phyloP scores from a whole-genome alignment of 2,329 filamentous ascomycete genomes.

The Didymella segeticola region DNA sequence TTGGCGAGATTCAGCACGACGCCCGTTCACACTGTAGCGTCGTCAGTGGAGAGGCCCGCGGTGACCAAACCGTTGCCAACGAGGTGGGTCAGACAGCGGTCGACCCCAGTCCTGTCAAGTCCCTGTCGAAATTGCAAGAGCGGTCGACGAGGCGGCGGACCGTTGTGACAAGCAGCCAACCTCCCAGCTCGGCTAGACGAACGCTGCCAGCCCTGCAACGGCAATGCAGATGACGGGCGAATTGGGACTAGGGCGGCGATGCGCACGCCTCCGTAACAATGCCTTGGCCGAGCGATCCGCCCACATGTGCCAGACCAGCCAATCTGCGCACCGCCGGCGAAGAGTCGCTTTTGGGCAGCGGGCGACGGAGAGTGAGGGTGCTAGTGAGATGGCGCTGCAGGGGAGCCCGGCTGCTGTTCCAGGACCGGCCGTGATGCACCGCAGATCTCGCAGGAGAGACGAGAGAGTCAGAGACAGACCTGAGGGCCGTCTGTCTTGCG shows the following conservation, averaged over 20 bases:
- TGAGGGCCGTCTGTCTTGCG: conserved; percentile 24
- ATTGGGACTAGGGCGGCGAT: conserved; percentile 39
- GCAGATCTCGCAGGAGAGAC: conserved; percentile 49
- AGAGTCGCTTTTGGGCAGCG: conserved; percentile 49
- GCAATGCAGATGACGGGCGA: conserved; percentile 49
- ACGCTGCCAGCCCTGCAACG: conserved; percentile 47
- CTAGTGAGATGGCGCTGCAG: conserved; percentile 25
- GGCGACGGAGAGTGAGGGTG: conserved; percentile 33
- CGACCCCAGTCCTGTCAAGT: conserved; percentile 37
- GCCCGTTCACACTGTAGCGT: conserved; percentile 43
- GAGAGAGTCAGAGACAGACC: too few species aligned
- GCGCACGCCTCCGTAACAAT: conserved; percentile 41
- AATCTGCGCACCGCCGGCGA: conserved; percentile 49
- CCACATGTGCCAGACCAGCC: conserved; percentile 41
- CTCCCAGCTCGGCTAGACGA: conserved; percentile 39
- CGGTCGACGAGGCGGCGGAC: conserved; percentile 46
- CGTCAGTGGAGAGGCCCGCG: conserved; percentile 35
- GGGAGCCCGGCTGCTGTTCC: conserved; percentile 33
- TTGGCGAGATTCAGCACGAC: conserved; percentile 47
- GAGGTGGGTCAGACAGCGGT: conserved; percentile 49
- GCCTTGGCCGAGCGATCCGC: conserved; percentile 48
- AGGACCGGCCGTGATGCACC: conserved; percentile 51
- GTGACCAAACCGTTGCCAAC: conserved; percentile 47
- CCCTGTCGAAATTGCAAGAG: conserved; percentile 48
- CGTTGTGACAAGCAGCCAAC: conserved; percentile 46